These are phyloP conservation scores for Ochromonas danica DNA, from an alignment of 108 stramenopile genomes.

Conservation along the genomic window DNA sequence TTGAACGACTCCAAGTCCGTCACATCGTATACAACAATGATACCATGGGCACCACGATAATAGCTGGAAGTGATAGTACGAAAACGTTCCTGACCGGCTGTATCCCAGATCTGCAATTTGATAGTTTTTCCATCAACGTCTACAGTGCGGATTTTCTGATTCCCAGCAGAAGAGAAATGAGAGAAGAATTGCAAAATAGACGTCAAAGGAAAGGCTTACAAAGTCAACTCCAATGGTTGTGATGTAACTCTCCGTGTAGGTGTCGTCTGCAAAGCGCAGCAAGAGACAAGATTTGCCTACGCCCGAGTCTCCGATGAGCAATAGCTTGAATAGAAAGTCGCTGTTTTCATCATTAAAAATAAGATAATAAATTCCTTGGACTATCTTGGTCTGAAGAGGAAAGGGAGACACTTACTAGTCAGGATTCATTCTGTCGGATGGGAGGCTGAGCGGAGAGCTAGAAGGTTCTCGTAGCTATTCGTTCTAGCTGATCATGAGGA, in stretches of 20 bases:
- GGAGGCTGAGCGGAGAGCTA: background rate
- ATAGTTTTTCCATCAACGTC: slow-evolving; percentile 35
- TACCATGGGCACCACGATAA: slow-evolving; percentile 93
- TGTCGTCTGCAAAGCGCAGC: slow-evolving; percentile 32
- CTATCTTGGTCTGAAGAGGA: too few species aligned
- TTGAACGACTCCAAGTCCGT: slow-evolving; percentile 61
- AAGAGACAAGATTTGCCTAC: slow-evolving; percentile 33
- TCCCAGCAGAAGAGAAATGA: too few species aligned
- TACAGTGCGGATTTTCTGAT: slow-evolving; percentile 34
- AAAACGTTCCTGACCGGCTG: slow-evolving; percentile 91
- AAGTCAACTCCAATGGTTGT: slow-evolving; percentile 99
- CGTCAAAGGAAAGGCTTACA: slow-evolving; percentile 28
- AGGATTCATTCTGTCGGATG: slow-evolving; percentile 34
- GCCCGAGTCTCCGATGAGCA: slow-evolving; percentile 32
- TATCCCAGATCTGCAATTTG: slow-evolving; percentile 61
- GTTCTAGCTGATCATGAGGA: too few species aligned
- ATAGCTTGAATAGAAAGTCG: slow-evolving; percentile 32
- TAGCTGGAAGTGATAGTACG: slow-evolving; percentile 93
- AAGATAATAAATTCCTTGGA: background rate
- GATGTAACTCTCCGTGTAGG: slow-evolving; percentile 80
- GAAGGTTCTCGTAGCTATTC: background rate
- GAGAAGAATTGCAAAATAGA: too few species aligned
- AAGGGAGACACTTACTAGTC: slow-evolving; percentile 20
- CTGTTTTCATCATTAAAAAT: slow-evolving; percentile 3
- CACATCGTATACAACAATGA: slow-evolving; percentile 94